Evolutionary conservation across 192 early-diverging fungal species (phyloP).

Genomic region (Phlyctochytrium planicorne): DNA sequence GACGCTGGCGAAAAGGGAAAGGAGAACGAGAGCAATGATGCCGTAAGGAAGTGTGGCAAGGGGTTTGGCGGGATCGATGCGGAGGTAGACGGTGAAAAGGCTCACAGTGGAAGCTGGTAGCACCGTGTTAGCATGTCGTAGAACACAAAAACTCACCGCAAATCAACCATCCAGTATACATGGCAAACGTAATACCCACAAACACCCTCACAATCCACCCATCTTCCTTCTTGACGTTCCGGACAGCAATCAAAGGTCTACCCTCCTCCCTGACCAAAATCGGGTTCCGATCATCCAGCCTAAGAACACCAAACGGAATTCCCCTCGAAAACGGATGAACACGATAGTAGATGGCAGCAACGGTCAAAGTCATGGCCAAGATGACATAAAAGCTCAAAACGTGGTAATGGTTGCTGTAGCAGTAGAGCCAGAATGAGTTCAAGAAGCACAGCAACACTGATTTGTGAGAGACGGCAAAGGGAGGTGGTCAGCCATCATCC

Average conservation of each 20-base stretch:
- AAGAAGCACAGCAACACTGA: too few relatives aligned
- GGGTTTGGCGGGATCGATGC: background rate
- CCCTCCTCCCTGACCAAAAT: too few relatives aligned
- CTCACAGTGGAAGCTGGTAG: background rate
- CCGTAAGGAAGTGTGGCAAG: background rate
- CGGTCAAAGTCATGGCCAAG: too few relatives aligned
- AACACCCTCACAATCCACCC: too few relatives aligned
- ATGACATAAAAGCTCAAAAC: too few relatives aligned
- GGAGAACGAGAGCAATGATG: background rate
- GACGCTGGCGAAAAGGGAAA: background rate
- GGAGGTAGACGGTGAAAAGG: constrained; percentile 1
- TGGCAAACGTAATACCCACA: background rate
- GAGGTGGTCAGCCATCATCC: too few relatives aligned
- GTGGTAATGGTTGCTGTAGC: too few relatives aligned
- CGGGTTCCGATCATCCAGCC: background rate
- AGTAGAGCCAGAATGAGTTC: too few relatives aligned
- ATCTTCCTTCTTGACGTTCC: too few relatives aligned
- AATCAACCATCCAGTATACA: background rate
- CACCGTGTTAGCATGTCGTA: background rate
- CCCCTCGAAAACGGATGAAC: background rate
- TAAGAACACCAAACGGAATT: too few relatives aligned
- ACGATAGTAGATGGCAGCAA: background rate
- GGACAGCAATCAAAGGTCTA: too few relatives aligned
- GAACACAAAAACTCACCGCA: constrained; percentile 3
- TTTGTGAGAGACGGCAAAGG: too few relatives aligned